Evolutionary conservation across 2,329 filamentous ascomycete genomes (phyloP), one percentile per base, ranked within the genome.

Genomic region (Venturiaceae sp.): DNA sequence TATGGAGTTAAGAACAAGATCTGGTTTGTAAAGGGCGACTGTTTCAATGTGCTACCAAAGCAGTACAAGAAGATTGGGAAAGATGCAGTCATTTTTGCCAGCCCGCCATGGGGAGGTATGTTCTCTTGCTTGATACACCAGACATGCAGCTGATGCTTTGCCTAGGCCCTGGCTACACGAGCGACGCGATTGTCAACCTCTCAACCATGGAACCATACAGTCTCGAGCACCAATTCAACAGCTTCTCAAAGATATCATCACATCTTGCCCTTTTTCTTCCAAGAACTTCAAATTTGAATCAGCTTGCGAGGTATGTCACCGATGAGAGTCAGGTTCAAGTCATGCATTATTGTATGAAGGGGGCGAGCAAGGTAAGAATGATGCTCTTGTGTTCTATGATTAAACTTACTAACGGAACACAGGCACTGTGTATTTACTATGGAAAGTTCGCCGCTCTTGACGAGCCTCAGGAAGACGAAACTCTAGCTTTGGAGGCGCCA

Each of bases 281-380:
- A 1, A 81, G 95, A 60, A 94, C 87, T 1, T 92, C 90, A 62
- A 85, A 96, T 69, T 70, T 96, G 56, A 81, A 84, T 55, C 91
- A 96, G 71, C 79, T 96, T 62, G 88, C 89, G 3, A 78, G 74
- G 2, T 73, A 74, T 11, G 73, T 74, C 2, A 67, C 72, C 3
- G 70, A 74, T 5, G 75, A 71, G 2, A 68, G 75, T 58, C 88
- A 87, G 72, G 77, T 90, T 19, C 83, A 87, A 47, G 85, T 92
- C 28, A 83, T 89, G 53, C 94, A 99, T 74, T 97, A 97, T 69
- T 96, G 92, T 68, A 89, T 95, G 75, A 80, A 88, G 65, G 90
- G 91, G 13, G 88, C 88, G 6, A 96, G 92, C 71, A 96, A 96
- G 73, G 88, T 86, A 57, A 72, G 65, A 53, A 58, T 37, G 36